Base-by-base conservation (phyloP, 306 rosid species). In the Carpinus viminea region DNA sequence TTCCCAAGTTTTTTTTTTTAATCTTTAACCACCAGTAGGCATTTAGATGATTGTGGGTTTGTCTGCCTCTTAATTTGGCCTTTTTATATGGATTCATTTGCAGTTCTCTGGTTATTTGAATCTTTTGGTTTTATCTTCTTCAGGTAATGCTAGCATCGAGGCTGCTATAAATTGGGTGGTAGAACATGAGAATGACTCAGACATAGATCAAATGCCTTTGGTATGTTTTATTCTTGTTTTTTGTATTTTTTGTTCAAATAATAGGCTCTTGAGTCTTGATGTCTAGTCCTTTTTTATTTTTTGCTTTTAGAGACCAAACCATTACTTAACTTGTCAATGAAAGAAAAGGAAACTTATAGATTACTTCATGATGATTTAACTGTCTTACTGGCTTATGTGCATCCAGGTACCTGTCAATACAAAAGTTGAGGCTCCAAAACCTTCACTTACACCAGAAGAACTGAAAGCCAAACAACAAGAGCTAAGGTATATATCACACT, bases 131-230 rank as follows among this genome's bases (percentile, higher is more conserved):
- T 69, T 82, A 76, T 75, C 73, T 78, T 88, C 68, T 75, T 51
- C 79, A 95, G 98, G 97, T 82, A 93, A 91, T 84, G 73, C 86
- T 76, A 78, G 99, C 79, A 83, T 95, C 74, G 99, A 95, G 88
- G 93, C 91, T 81, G 97, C 98, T 28, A 88, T 95, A 61, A 91
- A 74, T 82, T 95, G 99, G 99, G 83, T 95, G 75, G 98, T 90
- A 55, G 97, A 93, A 82, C 97, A 91, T 46, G 99, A 95, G 86
- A 80, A 88, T 85, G 97, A 89, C 64, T 65, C 88, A 17, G 94
- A 91, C 79, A 85, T 95, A 73, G 99, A 95, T 76, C 84, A 93
- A 88, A 91, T 95, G 93, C 97, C 98, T 80, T 66, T 87, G 95
- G 99, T 95, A 93, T 50, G 74, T 3, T 50, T 28, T 60, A 68